Conservation (phyloP, 768 basidiomycete genomes). For the Leccinellum luteum region DNA sequence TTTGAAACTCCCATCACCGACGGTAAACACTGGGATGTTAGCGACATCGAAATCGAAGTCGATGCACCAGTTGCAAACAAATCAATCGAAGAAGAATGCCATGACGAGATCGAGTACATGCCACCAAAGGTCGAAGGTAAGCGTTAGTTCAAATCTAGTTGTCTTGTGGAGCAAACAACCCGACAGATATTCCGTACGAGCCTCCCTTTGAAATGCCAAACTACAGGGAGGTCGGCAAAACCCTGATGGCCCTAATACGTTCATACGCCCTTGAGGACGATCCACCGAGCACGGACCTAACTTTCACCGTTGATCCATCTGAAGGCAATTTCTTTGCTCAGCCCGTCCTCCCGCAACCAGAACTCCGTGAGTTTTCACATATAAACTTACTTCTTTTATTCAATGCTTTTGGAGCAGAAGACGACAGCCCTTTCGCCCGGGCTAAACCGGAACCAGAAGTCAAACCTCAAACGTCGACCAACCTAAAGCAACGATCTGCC, state of each 20-base stretch:
- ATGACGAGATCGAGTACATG: slow-evolving; percentile 55
- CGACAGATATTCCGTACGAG: slow-evolving; percentile 40
- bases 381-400: not conserved
- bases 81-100: slow-evolving; percentile 31
- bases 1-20: slow-evolving; percentile 68
- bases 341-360: slow-evolving; percentile 15
- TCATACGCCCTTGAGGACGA: slow-evolving; percentile 36
- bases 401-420: slow-evolving; percentile 15
- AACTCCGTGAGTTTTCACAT: slow-evolving; percentile 22
- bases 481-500: not conserved
- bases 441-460: slow-evolving; percentile 4
- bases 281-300: slow-evolving; percentile 12
- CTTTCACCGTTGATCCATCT: slow-evolving; percentile 19
- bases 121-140: slow-evolving; percentile 50
- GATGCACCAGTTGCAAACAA: slow-evolving; percentile 21
- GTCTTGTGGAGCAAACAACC: slow-evolving; percentile 2
- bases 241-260: slow-evolving; percentile 36
- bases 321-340: slow-evolving; percentile 23
- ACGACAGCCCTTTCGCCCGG: slow-evolving; percentile 29
- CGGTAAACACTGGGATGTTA: slow-evolving; percentile 76
- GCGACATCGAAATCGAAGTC: slow-evolving; percentile 47
- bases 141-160: slow-evolving; percentile 14
- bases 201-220: slow-evolving; percentile 50
- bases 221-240: slow-evolving; percentile 41
- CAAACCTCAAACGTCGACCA: slow-evolving; percentile 11